phyloP scores from a whole-genome alignment of 768 basidiomycete species.

The Mycena leptocephala region DNA sequence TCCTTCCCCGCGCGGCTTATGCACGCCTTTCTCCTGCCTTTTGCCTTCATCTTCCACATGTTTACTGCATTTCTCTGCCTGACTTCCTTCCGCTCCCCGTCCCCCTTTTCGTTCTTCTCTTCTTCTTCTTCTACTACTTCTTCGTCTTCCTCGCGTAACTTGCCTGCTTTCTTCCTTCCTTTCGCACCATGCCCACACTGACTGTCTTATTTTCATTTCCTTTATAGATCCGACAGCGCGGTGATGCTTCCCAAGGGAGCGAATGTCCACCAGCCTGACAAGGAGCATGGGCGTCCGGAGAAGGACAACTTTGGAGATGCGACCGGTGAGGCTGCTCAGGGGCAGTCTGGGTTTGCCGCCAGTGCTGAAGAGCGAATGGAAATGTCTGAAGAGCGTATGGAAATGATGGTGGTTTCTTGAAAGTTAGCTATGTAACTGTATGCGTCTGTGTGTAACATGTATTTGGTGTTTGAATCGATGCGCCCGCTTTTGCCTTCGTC shows the following conservation, averaged over 20 bases:
- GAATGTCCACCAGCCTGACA: constrained; percentile 53
- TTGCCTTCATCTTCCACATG: constrained; percentile 32
- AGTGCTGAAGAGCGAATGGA: constrained; percentile 46
- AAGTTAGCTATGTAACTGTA: neutral
- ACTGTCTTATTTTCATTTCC: neutral
- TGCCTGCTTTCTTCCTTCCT: neutral
- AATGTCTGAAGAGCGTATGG: constrained; percentile 28
- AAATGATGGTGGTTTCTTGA: neutral
- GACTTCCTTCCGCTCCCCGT: constrained; percentile 4
- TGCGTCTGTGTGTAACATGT: neutral
- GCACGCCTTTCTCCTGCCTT: constrained; percentile 25
- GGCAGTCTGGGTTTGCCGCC: constrained; percentile 57
- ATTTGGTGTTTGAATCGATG: neutral
- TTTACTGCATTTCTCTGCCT: neutral
- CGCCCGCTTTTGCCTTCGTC: too few species aligned
- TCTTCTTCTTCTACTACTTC: neutral
- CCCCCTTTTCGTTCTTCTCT: neutral
- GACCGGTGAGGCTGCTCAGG: constrained; percentile 36
- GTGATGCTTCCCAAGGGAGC: constrained; percentile 39
- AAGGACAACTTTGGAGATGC: constrained; percentile 57
- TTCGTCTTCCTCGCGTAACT: constrained; percentile 13
- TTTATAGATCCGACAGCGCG: constrained; percentile 37
- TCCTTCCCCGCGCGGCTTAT: constrained; percentile 21
- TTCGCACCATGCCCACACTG: neutral
- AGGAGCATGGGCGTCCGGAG: constrained; percentile 58